Evolutionary conservation across 805 yeast species (phyloP).

Genomic region (Wickerhamiella alocasiicola): DNA sequence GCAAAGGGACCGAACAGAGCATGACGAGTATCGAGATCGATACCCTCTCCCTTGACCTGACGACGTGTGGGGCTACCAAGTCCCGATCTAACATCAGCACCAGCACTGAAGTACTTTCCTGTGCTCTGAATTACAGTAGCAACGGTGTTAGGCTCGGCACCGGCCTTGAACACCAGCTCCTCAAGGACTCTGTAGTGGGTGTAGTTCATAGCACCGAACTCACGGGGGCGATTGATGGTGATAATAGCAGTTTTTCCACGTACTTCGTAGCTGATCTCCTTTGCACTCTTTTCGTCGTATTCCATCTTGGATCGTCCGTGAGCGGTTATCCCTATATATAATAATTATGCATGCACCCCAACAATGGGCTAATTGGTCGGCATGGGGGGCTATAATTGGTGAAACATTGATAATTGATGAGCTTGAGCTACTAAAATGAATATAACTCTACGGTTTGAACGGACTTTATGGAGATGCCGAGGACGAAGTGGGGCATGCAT

Average conservation of each 20-base stretch:
- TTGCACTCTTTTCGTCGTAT: conserved; percentile 1
- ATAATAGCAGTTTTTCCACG: conserved; percentile 44
- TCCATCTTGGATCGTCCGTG: no score
- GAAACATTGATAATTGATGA: no score
- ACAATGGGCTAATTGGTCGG: no score
- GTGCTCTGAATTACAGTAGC: conserved; percentile 57
- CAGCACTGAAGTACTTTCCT: conserved; percentile 72
- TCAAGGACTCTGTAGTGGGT: conserved; percentile 36
- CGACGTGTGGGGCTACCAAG: conserved; percentile 11
- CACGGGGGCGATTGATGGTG: conserved; percentile 48
- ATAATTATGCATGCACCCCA: no score
- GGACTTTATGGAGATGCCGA: no score
- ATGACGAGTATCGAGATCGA: conserved; percentile 15
- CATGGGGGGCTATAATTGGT: no score
- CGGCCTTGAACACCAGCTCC: conserved; percentile 47
- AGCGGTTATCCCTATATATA: no score
- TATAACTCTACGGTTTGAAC: no score
- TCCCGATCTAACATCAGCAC: conserved; percentile 53
- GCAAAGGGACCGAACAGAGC: conserved; percentile 47
- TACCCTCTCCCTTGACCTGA: conserved; percentile 6
- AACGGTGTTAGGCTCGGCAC: conserved; percentile 44
- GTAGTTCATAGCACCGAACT: conserved; percentile 62
- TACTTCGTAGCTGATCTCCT: conserved; percentile 25
- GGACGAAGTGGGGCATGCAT: no score
- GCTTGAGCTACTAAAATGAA: no score